Evolutionary conservation across 2,329 filamentous ascomycete genomes (phyloP), one percentile per base, ranked within the genome.

Genomic region (Xylaria sp.): DNA sequence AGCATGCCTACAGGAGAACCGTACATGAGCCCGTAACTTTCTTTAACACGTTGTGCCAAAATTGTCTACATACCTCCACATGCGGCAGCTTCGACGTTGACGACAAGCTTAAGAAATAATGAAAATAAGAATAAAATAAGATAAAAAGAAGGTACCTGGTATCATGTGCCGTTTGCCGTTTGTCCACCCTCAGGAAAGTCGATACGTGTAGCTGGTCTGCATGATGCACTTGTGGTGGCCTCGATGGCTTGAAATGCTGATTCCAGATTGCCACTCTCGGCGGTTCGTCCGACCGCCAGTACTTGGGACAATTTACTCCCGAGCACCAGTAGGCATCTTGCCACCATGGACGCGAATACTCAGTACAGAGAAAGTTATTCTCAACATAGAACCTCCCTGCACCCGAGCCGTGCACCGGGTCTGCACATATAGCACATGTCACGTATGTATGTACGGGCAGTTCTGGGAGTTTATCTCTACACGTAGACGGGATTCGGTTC

Each of bases 21-120:
- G 14, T 25, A 46, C 21, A 42, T 7, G 11, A 42, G n/a, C 17
- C n/a, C 7, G 40, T 19, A 19, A 23, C n/a, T 19, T 21, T 21
- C 12, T 28, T 53, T 31, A 51, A 40, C 51, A 60, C 51, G 46
- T 43, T n/a, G 38, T 38, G 61, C 43, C 46, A 63, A 60, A 60
- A 40, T 42, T 47, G 47, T n/a, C n/a, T n/a, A n/a, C n/a, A n/a
- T n/a, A n/a, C 12, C 49, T 49, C 38, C 43, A 56, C 56, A 47
- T 56, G 56, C 45, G 35, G n/a, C 59, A 28, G 45, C 42, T 56
- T 53, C 46, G 46, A 4, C 15, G 6, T 47, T 15, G 14, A 17
- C 23, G 14, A 17, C 23, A 47, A 31, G 28, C 9, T 47, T 7
- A 31, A 31, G 15, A 47, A 11, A n/a, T n/a, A n/a, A n/a, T n/a